phyloP scores from a whole-genome alignment of 805 yeast genomes.

The Kurtzmaniella fragi region DNA sequence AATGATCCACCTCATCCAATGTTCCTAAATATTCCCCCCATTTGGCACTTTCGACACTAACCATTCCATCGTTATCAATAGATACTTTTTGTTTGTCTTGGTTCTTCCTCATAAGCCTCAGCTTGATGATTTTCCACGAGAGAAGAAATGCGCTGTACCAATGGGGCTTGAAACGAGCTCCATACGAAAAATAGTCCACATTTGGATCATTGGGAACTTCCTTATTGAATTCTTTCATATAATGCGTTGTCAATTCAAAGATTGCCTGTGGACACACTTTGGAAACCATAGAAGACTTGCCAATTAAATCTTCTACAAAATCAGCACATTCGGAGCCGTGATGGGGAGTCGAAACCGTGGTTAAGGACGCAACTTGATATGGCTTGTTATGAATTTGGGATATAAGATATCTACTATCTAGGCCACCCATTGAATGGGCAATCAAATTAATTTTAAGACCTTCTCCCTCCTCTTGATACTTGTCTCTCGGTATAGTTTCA shows the following conservation, averaged over 20 bases:
- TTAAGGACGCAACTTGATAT: constrained; percentile 64
- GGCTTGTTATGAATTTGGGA: constrained; percentile 38
- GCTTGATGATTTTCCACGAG: constrained; percentile 60
- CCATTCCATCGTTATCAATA: constrained; percentile 81
- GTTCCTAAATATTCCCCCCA: constrained; percentile 89
- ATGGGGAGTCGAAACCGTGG: constrained; percentile 88
- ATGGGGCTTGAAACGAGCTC: constrained; percentile 64
- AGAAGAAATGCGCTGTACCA: constrained; percentile 57
- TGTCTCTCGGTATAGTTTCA: constrained; percentile 7
- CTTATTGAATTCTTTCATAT: constrained; percentile 51
- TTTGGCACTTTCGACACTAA: constrained; percentile 66
- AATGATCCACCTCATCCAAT: constrained; percentile 71
- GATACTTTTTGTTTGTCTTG: constrained; percentile 20
- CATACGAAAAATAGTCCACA: constrained; percentile 78
- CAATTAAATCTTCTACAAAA: constrained; percentile 39
- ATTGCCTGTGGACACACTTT: constrained; percentile 34
- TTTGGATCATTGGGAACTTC: constrained; percentile 48
- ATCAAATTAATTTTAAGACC: constrained; percentile 61
- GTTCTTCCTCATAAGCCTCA: constrained; percentile 1
- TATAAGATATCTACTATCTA: constrained; percentile 76
- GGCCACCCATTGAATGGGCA: constrained; percentile 94
- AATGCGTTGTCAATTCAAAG: constrained; percentile 59
- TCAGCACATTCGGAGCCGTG: constrained; percentile 83
- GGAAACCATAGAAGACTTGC: constrained; percentile 11
- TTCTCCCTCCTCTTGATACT: constrained; percentile 10